Evolutionary conservation across 176 grass and related monocot genomes (phyloP).

Genomic region (Carex kokanica): DNA sequence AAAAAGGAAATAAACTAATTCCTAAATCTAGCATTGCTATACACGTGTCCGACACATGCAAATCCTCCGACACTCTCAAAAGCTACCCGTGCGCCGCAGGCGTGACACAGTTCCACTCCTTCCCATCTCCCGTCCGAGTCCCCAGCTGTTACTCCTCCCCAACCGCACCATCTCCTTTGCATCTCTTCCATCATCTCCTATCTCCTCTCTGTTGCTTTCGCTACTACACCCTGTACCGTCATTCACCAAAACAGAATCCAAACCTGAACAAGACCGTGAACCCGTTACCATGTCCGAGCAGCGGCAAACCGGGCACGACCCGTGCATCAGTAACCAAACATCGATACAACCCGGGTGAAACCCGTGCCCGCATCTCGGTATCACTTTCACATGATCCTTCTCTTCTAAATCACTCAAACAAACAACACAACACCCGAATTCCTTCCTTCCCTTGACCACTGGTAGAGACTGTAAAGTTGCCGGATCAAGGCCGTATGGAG

Average conservation of each 20-base stretch:
- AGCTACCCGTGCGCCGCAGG: slow-evolving; percentile 30
- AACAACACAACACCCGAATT: slow-evolving; percentile 31
- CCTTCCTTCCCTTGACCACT: slow-evolving; percentile 15
- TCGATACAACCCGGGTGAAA: slow-evolving; percentile 40
- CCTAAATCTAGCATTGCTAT: neutral
- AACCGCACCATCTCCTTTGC: neutral
- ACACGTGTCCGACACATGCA: slow-evolving; percentile 24
- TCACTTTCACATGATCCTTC: slow-evolving; percentile 34
- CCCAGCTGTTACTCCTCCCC: slow-evolving; percentile 1
- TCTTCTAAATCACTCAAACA: slow-evolving; percentile 40
- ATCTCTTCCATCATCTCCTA: neutral
- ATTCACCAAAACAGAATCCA: neutral
- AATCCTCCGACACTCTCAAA: neutral
- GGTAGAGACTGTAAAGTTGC: slow-evolving; percentile 23
- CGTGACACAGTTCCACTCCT: neutral
- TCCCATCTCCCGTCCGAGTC: neutral
- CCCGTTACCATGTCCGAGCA: slow-evolving; percentile 20
- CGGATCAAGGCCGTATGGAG: slow-evolving; percentile 24
- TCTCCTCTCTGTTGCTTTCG: neutral
- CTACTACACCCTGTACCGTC: neutral
- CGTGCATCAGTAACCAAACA: slow-evolving; percentile 24
- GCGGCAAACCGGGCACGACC: slow-evolving; percentile 36
- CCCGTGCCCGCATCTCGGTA: slow-evolving; percentile 34
- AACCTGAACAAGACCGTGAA: neutral
- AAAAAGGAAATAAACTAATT: neutral